phyloP scores from a whole-genome alignment of 2,329 filamentous ascomycete genomes.

The Talaromyces verruculosus region DNA sequence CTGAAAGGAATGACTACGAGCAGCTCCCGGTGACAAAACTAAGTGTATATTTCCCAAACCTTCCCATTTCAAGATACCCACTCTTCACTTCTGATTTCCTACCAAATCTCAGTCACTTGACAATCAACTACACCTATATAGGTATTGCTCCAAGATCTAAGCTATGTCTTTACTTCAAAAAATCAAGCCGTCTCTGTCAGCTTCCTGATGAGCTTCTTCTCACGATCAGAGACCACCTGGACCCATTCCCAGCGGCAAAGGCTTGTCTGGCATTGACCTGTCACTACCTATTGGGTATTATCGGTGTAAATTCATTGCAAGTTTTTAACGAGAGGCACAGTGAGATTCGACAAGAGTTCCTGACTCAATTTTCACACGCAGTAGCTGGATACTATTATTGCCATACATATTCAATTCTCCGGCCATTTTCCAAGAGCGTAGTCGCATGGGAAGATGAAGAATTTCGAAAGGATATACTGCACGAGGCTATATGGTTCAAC shows the following conservation, averaged over 20 bases:
- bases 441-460: background rate
- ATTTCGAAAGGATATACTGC: background rate
- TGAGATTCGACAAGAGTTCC: background rate
- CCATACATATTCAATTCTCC: background rate
- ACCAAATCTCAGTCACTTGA: too few relatives aligned
- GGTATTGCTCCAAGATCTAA: background rate
- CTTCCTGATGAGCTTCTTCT: background rate
- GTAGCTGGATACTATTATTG: background rate
- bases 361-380: background rate
- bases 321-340: background rate
- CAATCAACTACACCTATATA: background rate
- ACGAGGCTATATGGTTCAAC: background rate
- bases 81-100: too few relatives aligned
- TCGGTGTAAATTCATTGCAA: background rate
- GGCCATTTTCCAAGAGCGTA: background rate
- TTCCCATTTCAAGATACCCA: background rate
- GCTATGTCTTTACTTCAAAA: background rate
- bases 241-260: background rate
- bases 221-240: background rate
- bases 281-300: background rate
- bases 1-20: background rate
- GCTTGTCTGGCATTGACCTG: background rate
- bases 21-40: background rate
- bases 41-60: background rate
- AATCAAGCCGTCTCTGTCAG: background rate